Evolutionary conservation across 2,329 filamentous ascomycete genomes (phyloP).

Genomic region (Aspergillus puulaauensis): DNA sequence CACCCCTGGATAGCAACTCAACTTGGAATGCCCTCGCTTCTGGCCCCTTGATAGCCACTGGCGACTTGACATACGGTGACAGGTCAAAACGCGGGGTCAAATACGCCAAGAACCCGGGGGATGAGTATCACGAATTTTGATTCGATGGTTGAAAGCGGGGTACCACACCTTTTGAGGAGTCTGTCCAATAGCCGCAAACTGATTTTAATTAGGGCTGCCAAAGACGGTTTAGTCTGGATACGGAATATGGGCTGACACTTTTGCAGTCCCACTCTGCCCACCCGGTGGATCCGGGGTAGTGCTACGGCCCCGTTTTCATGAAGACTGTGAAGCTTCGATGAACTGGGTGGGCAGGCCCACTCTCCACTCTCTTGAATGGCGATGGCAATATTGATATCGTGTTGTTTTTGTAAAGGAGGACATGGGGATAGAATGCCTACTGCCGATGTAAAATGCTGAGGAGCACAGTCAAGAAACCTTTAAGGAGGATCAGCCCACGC

Average conservation of each 20-base stretch:
- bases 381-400: background rate
- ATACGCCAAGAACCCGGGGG: background rate
- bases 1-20: no score
- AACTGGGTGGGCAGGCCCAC: background rate
- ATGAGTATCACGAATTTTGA: background rate
- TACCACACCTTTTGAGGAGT: background rate
- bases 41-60: background rate
- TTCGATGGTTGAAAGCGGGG: background rate
- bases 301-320: slow-evolving; percentile 1
- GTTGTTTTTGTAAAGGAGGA: no score
- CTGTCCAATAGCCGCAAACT: background rate
- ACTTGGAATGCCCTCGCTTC: no score
- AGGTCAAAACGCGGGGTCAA: background rate
- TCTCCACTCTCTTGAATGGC: background rate
- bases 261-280: background rate
- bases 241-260: background rate
- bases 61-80: background rate
- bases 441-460: background rate
- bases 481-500: background rate
- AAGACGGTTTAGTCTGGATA: background rate
- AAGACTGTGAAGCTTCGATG: background rate
- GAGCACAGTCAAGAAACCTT: background rate
- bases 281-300: slow-evolving; percentile 11
- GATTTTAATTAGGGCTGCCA: background rate
- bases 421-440: no score